These are phyloP conservation scores for Amorphotheca resinae DNA, from an alignment of 495 filamentous ascomycete species.

Conservation along the genomic window DNA sequence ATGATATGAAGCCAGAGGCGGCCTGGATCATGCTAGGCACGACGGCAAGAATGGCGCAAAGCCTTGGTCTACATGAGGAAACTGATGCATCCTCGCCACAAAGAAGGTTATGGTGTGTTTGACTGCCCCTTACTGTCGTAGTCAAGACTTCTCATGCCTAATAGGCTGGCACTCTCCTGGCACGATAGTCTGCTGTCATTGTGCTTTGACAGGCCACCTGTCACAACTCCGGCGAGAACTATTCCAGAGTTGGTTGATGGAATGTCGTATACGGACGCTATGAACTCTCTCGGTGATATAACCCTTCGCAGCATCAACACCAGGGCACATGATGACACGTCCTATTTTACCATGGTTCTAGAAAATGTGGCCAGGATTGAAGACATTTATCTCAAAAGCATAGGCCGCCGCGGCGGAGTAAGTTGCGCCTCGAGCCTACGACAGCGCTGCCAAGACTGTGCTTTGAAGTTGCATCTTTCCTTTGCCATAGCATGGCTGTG, in stretches of 20 bases:
- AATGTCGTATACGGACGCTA: not conserved
- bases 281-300: not conserved
- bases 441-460: conserved; percentile 37
- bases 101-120: conserved; percentile 16
- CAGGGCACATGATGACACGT: not conserved
- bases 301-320: not conserved
- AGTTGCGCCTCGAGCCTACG: conserved; percentile 35
- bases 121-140: conserved; percentile 14
- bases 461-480: conserved; percentile 36
- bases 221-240: conserved; percentile 22
- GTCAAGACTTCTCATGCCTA: conserved; percentile 25
- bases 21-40: conserved; percentile 40
- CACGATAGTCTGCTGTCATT: conserved; percentile 39
- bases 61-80: conserved; percentile 32
- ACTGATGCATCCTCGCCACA: conserved; percentile 7
- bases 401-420: conserved; percentile 28
- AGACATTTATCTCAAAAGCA: conserved; percentile 26
- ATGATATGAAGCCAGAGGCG: conserved; percentile 45
- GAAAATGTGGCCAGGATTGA: conserved; percentile 20
- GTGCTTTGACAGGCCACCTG: conserved; percentile 32
- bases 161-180: conserved; percentile 23
- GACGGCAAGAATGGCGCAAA: conserved; percentile 38
- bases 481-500: conserved; percentile 39
- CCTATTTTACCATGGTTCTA: not conserved
- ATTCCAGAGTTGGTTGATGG: not conserved